phyloP scores from a whole-genome alignment of 352 stramenopile species.

The Phytophthora hibernalis region DNA sequence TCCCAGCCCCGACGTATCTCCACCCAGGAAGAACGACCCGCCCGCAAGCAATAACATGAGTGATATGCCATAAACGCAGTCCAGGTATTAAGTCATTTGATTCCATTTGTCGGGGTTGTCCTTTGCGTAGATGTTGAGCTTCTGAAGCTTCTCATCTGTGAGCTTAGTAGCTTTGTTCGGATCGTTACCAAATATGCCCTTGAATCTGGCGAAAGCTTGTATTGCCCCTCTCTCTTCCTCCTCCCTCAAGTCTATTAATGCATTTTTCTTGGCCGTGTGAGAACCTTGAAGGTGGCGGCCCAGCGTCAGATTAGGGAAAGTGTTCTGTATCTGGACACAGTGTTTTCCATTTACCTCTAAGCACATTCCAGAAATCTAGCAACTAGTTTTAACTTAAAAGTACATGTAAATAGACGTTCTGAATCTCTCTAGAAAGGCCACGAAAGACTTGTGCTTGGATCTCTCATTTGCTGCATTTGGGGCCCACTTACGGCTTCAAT shows the following conservation, averaged over 20 bases:
- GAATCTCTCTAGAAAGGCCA: too few species aligned
- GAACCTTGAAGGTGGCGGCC: not conserved
- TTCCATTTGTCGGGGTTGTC: slow-evolving; percentile 25
- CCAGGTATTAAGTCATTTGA: slow-evolving; percentile 19
- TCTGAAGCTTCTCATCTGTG: slow-evolving; percentile 12
- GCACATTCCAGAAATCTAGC: too few species aligned
- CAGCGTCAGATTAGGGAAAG: too few species aligned
- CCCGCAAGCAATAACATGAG: not conserved
- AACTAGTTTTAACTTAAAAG: too few species aligned
- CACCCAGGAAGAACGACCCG: slow-evolving; percentile 22
- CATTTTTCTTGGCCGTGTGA: not conserved
- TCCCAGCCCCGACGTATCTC: not conserved
- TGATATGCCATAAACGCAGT: slow-evolving; percentile 7
- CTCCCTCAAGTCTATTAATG: not conserved
- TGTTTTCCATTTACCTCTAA: too few species aligned
- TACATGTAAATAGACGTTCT: too few species aligned
- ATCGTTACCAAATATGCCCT: slow-evolving; percentile 2
- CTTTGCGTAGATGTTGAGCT: slow-evolving; percentile 12
- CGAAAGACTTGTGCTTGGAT: too few species aligned
- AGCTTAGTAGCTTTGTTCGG: slow-evolving; percentile 8
- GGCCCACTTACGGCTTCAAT: too few species aligned
- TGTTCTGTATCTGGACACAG: too few species aligned
- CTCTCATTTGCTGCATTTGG: too few species aligned
- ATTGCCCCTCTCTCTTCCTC: slow-evolving; percentile 2
- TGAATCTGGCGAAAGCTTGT: not conserved